These are phyloP conservation scores for Suhomyces anneliseae DNA, from an alignment of 1,139 yeast genomes.

Conservation along the genomic window DNA sequence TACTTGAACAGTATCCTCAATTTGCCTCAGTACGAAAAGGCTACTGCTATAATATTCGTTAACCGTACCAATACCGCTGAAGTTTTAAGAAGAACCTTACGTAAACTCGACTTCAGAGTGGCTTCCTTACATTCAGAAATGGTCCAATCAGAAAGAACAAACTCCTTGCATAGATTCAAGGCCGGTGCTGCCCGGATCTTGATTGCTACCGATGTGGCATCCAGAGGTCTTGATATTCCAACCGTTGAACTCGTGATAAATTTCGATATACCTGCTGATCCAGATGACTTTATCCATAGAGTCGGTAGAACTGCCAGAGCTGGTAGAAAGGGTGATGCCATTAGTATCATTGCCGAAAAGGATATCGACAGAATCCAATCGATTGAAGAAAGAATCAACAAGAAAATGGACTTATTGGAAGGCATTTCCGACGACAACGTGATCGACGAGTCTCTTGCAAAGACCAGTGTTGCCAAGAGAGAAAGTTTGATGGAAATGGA, in stretches of 20 bases:
- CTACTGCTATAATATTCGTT: constrained; percentile 83
- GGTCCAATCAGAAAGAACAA: constrained; percentile 90
- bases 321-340: constrained; percentile 62
- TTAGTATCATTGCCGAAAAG: constrained; percentile 76
- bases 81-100: constrained; percentile 70
- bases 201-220: constrained; percentile 94
- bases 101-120: constrained; percentile 72
- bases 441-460: constrained; percentile 65
- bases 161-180: constrained; percentile 85
- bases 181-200: constrained; percentile 92
- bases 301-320: constrained; percentile 99
- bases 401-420: constrained; percentile 72
- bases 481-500: constrained; percentile 95
- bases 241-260: constrained; percentile 85
- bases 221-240: constrained; percentile 97
- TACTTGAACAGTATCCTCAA: constrained; percentile 70
- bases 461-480: constrained; percentile 79
- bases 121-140: constrained; percentile 92
- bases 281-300: constrained; percentile 94
- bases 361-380: constrained; percentile 81
- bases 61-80: constrained; percentile 92
- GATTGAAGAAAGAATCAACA: constrained; percentile 80
- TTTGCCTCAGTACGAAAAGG: constrained; percentile 59
- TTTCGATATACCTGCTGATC: constrained; percentile 92
- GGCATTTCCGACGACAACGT: constrained; percentile 73